These are phyloP conservation scores for Calocybe gangraenosa DNA, from an alignment of 768 basidiomycete genomes.

Conservation along the genomic window DNA sequence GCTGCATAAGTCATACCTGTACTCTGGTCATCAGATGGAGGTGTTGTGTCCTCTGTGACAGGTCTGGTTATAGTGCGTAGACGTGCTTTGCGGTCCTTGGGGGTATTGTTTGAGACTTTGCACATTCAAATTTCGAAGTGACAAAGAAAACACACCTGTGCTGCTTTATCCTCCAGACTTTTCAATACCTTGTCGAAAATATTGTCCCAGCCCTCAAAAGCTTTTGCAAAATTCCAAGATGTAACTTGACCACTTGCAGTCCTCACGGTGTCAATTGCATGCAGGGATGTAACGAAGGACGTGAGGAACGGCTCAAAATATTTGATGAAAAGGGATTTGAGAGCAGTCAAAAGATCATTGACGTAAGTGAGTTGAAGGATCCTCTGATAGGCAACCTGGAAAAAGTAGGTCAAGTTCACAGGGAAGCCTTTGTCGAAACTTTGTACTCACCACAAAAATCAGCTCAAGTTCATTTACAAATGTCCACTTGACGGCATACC, in stretches of 20 bases:
- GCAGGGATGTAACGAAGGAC: conserved; percentile 80
- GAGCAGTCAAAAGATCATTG: conserved; percentile 75
- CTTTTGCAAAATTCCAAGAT: conserved; percentile 66
- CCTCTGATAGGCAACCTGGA: conserved; percentile 91
- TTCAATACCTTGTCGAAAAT: conserved; percentile 74
- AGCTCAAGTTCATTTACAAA: conserved; percentile 94
- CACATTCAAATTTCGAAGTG: neutral
- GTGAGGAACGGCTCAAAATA: conserved; percentile 82
- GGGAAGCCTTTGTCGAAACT: conserved; percentile 1
- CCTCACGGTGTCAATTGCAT: conserved; percentile 51
- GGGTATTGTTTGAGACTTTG: conserved; percentile 3
- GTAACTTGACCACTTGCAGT: conserved; percentile 32
- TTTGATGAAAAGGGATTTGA: conserved; percentile 83
- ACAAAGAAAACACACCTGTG: conserved; percentile 41
- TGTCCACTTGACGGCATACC: conserved; percentile 92
- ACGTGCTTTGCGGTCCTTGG: conserved; percentile 71
- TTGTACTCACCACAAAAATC: conserved; percentile 82
- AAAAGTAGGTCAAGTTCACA: neutral
- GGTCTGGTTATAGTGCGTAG: conserved; percentile 38
- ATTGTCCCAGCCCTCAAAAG: conserved; percentile 77
- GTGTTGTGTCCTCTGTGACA: conserved; percentile 35
- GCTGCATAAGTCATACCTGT: conserved; percentile 37
- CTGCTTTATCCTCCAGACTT: conserved; percentile 71
- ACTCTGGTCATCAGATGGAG: conserved; percentile 58
- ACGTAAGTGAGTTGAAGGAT: conserved; percentile 94